phyloP scores from a whole-genome alignment of 2,329 filamentous ascomycete genomes.

The Periconia sp. region DNA sequence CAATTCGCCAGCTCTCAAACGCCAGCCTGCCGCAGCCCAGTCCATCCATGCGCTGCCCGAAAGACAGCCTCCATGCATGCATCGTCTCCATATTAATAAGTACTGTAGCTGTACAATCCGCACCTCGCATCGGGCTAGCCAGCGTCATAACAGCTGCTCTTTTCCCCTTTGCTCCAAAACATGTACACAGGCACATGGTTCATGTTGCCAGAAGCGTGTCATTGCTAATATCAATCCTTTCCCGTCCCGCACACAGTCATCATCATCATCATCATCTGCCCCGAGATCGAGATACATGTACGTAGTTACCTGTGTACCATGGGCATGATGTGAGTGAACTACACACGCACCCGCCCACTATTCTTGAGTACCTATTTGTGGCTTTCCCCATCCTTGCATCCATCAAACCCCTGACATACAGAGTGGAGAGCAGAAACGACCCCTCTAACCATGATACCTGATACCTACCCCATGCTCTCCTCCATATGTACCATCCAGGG shows the following conservation, averaged over 20 bases:
- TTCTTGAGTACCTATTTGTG: no score
- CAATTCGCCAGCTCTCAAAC: conserved; percentile 32
- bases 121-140: conserved; percentile 8
- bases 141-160: background rate
- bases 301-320: no score
- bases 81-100: background rate
- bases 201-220: no score
- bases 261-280: no score
- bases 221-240: no score
- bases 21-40: conserved; percentile 16
- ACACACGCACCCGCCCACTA: no score
- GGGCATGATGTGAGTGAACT: no score
- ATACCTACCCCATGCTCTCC: conserved; percentile 1
- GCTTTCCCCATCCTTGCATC: conserved; percentile 8
- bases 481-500: conserved; percentile 30
- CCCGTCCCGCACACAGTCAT: no score
- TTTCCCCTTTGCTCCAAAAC: background rate
- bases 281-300: no score
- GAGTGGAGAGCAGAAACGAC: conserved; percentile 1
- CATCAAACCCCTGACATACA: conserved; percentile 18
- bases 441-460: conserved; percentile 4
- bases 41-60: conserved; percentile 26
- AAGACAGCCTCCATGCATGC: conserved; percentile 20
- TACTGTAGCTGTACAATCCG: background rate
- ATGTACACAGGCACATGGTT: no score